Conservation (phyloP, 495 filamentous ascomycete genomes). For the Xylaria nigripes region DNA sequence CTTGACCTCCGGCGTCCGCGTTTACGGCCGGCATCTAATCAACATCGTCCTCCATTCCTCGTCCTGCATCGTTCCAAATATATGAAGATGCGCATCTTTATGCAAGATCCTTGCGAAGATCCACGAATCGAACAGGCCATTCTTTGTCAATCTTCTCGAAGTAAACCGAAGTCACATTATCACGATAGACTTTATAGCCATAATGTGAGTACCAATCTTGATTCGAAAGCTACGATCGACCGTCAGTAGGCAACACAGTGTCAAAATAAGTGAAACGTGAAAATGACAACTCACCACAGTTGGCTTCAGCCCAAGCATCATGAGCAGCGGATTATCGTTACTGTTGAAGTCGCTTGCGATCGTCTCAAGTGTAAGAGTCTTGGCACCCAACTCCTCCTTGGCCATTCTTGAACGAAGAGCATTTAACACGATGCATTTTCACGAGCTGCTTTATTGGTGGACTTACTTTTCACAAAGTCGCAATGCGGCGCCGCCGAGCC, state of each 20-base stretch:
- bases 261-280: background rate
- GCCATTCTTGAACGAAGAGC: slow-evolving; percentile 5
- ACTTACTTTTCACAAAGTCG: slow-evolving; percentile 1
- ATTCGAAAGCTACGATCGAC: background rate
- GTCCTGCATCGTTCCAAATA: background rate
- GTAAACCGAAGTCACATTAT: background rate
- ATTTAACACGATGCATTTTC: background rate
- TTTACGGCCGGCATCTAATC: too few species aligned
- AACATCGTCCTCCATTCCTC: background rate
- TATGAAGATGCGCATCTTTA: background rate
- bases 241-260: background rate
- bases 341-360: background rate
- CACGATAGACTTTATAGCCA: slow-evolving; percentile 1
- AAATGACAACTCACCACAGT: background rate
- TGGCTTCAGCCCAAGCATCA: background rate
- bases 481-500: slow-evolving; percentile 5
- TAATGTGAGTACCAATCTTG: slow-evolving; percentile 9
- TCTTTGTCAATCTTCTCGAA: slow-evolving; percentile 4
- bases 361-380: slow-evolving; percentile 6
- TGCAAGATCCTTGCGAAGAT: slow-evolving; percentile 7
- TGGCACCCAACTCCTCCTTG: slow-evolving; percentile 6
- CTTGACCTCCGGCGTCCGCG: too few species aligned
- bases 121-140: background rate
- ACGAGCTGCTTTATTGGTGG: background rate
- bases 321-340: slow-evolving; percentile 4